Conservation (phyloP, 2,329 filamentous ascomycete genomes). For the Shiraia bambusicola region DNA sequence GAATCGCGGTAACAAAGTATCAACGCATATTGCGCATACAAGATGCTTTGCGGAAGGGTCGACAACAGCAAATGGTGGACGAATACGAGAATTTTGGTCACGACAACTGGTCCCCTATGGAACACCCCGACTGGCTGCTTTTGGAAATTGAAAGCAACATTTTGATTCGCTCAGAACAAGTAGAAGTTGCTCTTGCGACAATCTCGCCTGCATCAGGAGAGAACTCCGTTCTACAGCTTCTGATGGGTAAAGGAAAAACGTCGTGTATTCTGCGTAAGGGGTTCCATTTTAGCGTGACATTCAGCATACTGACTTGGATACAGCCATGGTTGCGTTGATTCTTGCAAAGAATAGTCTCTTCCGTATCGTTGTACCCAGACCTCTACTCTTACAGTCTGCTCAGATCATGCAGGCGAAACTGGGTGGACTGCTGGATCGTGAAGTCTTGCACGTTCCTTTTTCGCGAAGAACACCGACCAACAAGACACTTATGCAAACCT, state of each 20-base stretch:
- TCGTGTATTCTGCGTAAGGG: slow-evolving; percentile 58
- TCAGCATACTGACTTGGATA: slow-evolving; percentile 31
- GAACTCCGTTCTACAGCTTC: slow-evolving; percentile 66
- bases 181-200: slow-evolving; percentile 63
- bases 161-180: slow-evolving; percentile 62
- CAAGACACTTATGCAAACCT: slow-evolving; percentile 30
- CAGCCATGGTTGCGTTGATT: slow-evolving; percentile 56
- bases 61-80: slow-evolving; percentile 34
- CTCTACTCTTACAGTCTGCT: slow-evolving; percentile 59
- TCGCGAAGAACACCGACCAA: slow-evolving; percentile 53
- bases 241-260: slow-evolving; percentile 67
- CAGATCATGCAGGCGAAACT: slow-evolving; percentile 58
- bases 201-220: slow-evolving; percentile 54
- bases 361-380: slow-evolving; percentile 59
- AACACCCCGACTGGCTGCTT: slow-evolving; percentile 64
- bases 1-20: slow-evolving; percentile 46
- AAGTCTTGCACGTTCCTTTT: slow-evolving; percentile 60
- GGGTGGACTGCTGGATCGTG: slow-evolving; percentile 56
- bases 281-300: slow-evolving; percentile 56
- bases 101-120: slow-evolving; percentile 56
- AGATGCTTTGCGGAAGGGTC: slow-evolving; percentile 27
- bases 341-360: slow-evolving; percentile 49
- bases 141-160: slow-evolving; percentile 67
- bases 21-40: slow-evolving; percentile 52
- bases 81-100: slow-evolving; percentile 56